phyloP scores from a whole-genome alignment of 768 basidiomycete species.

The Rhizopogon roseolus region DNA sequence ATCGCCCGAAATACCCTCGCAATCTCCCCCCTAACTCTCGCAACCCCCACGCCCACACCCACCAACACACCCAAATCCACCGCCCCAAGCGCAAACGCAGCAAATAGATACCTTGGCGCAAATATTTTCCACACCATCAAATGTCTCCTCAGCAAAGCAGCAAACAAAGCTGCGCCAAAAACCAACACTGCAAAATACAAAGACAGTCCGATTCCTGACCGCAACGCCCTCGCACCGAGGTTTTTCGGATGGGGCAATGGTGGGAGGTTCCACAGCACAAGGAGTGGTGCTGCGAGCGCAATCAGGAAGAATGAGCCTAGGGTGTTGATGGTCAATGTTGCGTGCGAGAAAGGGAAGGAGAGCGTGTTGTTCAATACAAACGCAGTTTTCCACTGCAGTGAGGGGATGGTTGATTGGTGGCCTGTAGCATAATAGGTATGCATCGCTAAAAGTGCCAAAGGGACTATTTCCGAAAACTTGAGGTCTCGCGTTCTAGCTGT shows the following conservation, averaged over 20 bases:
- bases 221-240: slow-evolving; percentile 34
- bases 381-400: slow-evolving; percentile 93
- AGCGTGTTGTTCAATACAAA: slow-evolving; percentile 75
- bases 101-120: slow-evolving; percentile 89
- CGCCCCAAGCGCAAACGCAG: slow-evolving; percentile 57
- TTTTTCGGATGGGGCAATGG: slow-evolving; percentile 38
- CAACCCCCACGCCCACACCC: slow-evolving; percentile 51
- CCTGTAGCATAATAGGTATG: slow-evolving; percentile 85
- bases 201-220: slow-evolving; percentile 58
- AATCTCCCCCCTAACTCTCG: background rate
- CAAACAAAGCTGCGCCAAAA: slow-evolving; percentile 64
- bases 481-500: slow-evolving; percentile 30
- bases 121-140: slow-evolving; percentile 99
- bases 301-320: slow-evolving; percentile 67
- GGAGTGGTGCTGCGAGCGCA: slow-evolving; percentile 63
- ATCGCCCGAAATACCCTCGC: background rate
- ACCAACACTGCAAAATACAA: slow-evolving; percentile 63
- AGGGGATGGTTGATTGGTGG: slow-evolving; percentile 84
- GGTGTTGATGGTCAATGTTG: slow-evolving; percentile 75
- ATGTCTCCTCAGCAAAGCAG: slow-evolving; percentile 75
- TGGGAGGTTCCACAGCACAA: slow-evolving; percentile 82
- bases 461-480: slow-evolving; percentile 63
- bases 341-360: slow-evolving; percentile 65
- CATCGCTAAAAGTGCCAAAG: slow-evolving; percentile 71
- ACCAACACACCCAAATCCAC: slow-evolving; percentile 70